These are phyloP conservation scores for Dactylorhiza incarnata DNA, from an alignment of 106 monocot genomes.

Conservation along the genomic window DNA sequence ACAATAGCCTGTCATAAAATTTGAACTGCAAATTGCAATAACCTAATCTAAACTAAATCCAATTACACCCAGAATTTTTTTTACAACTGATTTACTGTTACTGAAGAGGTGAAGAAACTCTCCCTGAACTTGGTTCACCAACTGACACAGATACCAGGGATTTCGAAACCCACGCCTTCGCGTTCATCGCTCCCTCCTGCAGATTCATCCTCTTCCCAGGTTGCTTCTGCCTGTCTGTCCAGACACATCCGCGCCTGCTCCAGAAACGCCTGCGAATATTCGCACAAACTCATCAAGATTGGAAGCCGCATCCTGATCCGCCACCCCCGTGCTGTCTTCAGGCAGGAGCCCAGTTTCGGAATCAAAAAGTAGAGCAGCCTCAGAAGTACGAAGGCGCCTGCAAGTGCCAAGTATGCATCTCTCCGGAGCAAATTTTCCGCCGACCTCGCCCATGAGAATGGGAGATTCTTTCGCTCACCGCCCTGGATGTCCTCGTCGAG, in stretches of 20 bases:
- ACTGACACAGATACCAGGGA: constrained; percentile 69
- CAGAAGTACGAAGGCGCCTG: constrained; percentile 43
- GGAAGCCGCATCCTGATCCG: constrained; percentile 10
- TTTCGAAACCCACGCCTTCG: constrained; percentile 62
- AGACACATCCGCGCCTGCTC: constrained; percentile 33
- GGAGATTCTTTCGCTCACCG: constrained; percentile 51
- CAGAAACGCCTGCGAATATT: constrained; percentile 23
- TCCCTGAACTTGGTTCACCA: constrained; percentile 51
- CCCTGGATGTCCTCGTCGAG: constrained; percentile 15
- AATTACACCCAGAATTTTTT: too few relatives aligned
- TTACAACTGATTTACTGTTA: not conserved
- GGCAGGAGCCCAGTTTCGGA: constrained; percentile 38
- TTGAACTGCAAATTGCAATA: too few relatives aligned
- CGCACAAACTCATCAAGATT: constrained; percentile 20
- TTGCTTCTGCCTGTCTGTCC: constrained; percentile 15
- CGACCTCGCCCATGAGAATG: constrained; percentile 89
- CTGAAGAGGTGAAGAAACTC: constrained; percentile 10
- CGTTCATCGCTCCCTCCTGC: constrained; percentile 62
- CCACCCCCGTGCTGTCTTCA: too few relatives aligned
- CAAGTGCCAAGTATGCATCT: constrained; percentile 51
- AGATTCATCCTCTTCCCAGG: constrained; percentile 54
- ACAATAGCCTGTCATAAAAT: too few relatives aligned
- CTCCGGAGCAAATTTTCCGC: constrained; percentile 73
- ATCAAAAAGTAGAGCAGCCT: constrained; percentile 41
- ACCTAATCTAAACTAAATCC: too few relatives aligned